These are phyloP conservation scores for Candida sanyaensis DNA, from an alignment of 1,139 yeast genomes.

Conservation along the genomic window DNA sequence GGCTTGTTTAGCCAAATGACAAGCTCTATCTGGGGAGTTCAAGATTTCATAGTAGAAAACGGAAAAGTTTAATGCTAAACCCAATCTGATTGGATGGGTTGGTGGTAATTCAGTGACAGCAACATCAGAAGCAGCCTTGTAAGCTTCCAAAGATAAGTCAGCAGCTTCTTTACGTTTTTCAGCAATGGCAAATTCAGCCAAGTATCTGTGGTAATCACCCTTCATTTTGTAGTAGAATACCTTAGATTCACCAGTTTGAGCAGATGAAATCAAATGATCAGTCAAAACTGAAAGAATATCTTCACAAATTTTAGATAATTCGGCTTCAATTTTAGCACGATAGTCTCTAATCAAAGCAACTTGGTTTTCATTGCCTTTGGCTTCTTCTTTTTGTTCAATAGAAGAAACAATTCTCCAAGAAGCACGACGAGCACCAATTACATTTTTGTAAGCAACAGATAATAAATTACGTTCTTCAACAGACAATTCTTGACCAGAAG, in stretches of 20 bases:
- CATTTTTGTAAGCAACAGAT: slow-evolving; percentile 97
- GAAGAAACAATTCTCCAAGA: slow-evolving; percentile 99
- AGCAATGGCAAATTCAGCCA: slow-evolving; percentile 93
- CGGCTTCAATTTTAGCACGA: slow-evolving; percentile 92
- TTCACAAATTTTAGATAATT: slow-evolving; percentile 90
- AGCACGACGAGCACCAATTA: slow-evolving; percentile 98
- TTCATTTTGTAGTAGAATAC: slow-evolving; percentile 99
- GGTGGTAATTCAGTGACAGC: slow-evolving; percentile 97
- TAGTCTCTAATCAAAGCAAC: slow-evolving; percentile 89
- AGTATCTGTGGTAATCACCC: slow-evolving; percentile 99
- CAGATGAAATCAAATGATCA: slow-evolving; percentile 88
- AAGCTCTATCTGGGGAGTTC: slow-evolving; percentile 97
- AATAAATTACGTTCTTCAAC: slow-evolving; percentile 97
- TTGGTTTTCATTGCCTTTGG: slow-evolving; percentile 89
- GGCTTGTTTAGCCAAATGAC: slow-evolving; percentile 98
- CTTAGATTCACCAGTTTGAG: slow-evolving; percentile 96
- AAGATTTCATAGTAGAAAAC: slow-evolving; percentile 98
- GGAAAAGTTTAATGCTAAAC: slow-evolving; percentile 96
- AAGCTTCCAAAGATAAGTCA: slow-evolving; percentile 89
- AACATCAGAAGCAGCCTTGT: slow-evolving; percentile 93
- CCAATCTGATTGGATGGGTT: slow-evolving; percentile 98
- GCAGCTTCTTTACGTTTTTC: slow-evolving; percentile 94
- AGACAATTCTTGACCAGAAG: slow-evolving; percentile 91
- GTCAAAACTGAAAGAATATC: slow-evolving; percentile 88
- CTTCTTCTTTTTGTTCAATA: slow-evolving; percentile 97